These are phyloP conservation scores for Lyophyllum decastes DNA, from an alignment of 768 basidiomycete species.

Conservation along the genomic window DNA sequence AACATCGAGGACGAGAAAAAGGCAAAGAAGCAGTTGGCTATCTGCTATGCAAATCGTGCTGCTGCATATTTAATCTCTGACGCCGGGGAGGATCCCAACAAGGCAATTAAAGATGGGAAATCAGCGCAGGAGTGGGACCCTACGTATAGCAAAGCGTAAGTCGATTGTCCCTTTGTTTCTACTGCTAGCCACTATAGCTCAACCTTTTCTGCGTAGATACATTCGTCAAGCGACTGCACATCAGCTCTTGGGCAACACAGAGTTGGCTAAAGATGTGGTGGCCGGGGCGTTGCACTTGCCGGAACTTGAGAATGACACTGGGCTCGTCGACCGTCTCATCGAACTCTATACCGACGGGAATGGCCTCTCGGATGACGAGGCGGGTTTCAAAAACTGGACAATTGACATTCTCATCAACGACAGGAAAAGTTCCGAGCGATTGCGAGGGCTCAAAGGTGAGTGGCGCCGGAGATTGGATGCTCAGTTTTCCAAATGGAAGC, in stretches of 20 bases:
- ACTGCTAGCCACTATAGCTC: not conserved
- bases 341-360: constrained; percentile 25
- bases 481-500: constrained; percentile 18
- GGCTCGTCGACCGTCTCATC: constrained; percentile 24
- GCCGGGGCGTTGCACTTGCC: constrained; percentile 24
- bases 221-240: constrained; percentile 31
- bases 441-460: constrained; percentile 20
- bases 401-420: constrained; percentile 18
- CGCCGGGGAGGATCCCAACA: constrained; percentile 21
- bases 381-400: constrained; percentile 22
- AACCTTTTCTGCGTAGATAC: constrained; percentile 21
- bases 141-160: constrained; percentile 33
- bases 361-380: constrained; percentile 25
- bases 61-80: constrained; percentile 32
- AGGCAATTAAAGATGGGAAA: constrained; percentile 34
- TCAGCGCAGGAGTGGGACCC: constrained; percentile 25
- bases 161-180: not conserved
- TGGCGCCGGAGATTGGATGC: constrained; percentile 20
- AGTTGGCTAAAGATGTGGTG: constrained; percentile 26
- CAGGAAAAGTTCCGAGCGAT: constrained; percentile 7
- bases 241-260: constrained; percentile 20
- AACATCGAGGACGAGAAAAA: constrained; percentile 22
- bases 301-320: constrained; percentile 25
- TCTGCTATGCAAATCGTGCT: constrained; percentile 34
- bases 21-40: constrained; percentile 24